phyloP scores from a whole-genome alignment of 495 filamentous ascomycete genomes.

The Rhypophila decipiens region DNA sequence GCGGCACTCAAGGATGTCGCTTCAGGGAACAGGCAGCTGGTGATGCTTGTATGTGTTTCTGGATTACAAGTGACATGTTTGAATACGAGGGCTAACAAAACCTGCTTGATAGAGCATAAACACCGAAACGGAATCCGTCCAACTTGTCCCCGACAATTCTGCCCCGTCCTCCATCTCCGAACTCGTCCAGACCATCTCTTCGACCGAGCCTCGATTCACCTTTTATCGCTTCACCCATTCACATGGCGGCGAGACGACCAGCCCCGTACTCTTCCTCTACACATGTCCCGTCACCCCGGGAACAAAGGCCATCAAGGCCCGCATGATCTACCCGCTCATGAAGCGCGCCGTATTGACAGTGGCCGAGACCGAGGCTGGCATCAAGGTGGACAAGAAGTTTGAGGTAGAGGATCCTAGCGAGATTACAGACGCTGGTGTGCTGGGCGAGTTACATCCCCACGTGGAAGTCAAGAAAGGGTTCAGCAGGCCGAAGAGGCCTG shows the following conservation, averaged over 20 bases:
- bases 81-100: no score
- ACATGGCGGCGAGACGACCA: slow-evolving; percentile 47
- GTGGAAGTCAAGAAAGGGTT: slow-evolving; percentile 67
- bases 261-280: slow-evolving; percentile 84
- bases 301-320: slow-evolving; percentile 71
- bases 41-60: slow-evolving; percentile 67
- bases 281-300: slow-evolving; percentile 71
- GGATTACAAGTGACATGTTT: no score
- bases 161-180: slow-evolving; percentile 36
- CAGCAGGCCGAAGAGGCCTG: slow-evolving; percentile 62
- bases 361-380: slow-evolving; percentile 61
- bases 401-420: slow-evolving; percentile 62
- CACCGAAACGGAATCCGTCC: slow-evolving; percentile 68
- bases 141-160: slow-evolving; percentile 54
- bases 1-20: slow-evolving; percentile 55
- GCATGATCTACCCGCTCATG: slow-evolving; percentile 90
- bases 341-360: slow-evolving; percentile 63
- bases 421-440: slow-evolving; percentile 62
- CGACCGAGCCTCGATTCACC: slow-evolving; percentile 78
- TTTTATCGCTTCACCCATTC: slow-evolving; percentile 70
- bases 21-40: slow-evolving; percentile 48
- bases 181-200: slow-evolving; percentile 61
- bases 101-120: slow-evolving; percentile 56
- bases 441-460: slow-evolving; percentile 71
- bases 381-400: slow-evolving; percentile 70